Percentiles rank a stretch among this genome's conserved stretches.
These are phyloP conservation scores for Pseudocercospora fijiensis DNA, from an alignment of 2,329 filamentous ascomycete genomes.

Conservation along the genomic window DNA sequence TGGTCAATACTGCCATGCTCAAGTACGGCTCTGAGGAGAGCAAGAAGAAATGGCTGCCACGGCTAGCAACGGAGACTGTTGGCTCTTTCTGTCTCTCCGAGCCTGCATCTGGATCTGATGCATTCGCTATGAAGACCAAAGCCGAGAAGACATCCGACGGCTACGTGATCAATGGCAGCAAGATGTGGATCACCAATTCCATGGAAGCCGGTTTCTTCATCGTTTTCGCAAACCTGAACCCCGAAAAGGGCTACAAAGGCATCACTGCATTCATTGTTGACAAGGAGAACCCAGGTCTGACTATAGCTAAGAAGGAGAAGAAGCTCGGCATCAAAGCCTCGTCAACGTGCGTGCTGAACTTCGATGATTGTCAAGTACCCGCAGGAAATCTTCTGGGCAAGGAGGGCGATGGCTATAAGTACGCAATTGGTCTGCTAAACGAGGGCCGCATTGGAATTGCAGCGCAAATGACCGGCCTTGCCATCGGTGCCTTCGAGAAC, in stretches of 20 bases:
- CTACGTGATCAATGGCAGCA: conserved; percentile 84
- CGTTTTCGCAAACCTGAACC: conserved; percentile 94
- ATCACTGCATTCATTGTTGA: conserved; percentile 96
- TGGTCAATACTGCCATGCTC: conserved; percentile 90
- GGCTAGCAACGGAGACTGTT: conserved; percentile 83
- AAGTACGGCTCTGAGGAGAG: conserved; percentile 76
- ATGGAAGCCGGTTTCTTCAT: conserved; percentile 94
- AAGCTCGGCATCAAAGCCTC: conserved; percentile 95
- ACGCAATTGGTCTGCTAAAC: conserved; percentile 90
- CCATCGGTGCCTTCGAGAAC: conserved; percentile 92
- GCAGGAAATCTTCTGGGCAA: conserved; percentile 84
- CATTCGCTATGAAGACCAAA: conserved; percentile 90
- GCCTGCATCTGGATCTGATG: conserved; percentile 81
- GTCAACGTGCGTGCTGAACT: conserved; percentile 95
- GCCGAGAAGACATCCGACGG: conserved; percentile 79
- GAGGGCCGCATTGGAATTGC: conserved; percentile 97
- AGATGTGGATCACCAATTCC: conserved; percentile 99
- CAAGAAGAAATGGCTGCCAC: conserved; percentile 86
- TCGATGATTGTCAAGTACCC: conserved; percentile 91
- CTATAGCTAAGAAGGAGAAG: conserved; percentile 99
- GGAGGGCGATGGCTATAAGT: conserved; percentile 93
- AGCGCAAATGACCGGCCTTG: conserved; percentile 96
- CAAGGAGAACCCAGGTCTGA: conserved; percentile 84
- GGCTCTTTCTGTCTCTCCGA: conserved; percentile 44
- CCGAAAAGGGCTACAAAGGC: conserved; percentile 89